Evolutionary conservation across 148 eudicot genomes (phyloP).

Genomic region (Polygonum aviculare): DNA sequence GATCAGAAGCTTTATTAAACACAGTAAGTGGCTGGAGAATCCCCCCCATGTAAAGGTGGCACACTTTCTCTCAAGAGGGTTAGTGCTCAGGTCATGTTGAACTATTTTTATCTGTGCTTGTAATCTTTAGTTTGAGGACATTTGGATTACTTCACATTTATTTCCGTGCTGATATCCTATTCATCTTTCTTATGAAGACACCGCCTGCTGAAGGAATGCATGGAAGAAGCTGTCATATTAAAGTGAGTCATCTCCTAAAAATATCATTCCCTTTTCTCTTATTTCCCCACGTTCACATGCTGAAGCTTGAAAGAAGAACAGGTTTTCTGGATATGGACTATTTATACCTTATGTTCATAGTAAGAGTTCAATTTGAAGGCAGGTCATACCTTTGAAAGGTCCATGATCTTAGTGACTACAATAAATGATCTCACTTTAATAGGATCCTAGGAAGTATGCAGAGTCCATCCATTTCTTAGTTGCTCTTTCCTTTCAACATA

Average conservation of each 20-base stretch:
- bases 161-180: neutral
- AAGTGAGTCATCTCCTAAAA: constrained; percentile 40
- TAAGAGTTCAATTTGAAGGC: neutral
- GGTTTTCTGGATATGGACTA: neutral
- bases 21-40: constrained; percentile 86
- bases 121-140: neutral
- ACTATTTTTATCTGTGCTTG: neutral
- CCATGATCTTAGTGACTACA: neutral
- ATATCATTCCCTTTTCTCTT: constrained; percentile 7
- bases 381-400: neutral
- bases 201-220: constrained; percentile 48
- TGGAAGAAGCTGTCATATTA: constrained; percentile 52
- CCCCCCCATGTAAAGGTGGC: constrained; percentile 93
- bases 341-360: neutral
- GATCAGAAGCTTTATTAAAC: constrained; percentile 82
- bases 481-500: neutral
- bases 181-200: constrained; percentile 35
- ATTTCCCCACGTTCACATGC: neutral
- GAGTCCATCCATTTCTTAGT: neutral
- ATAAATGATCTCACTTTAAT: neutral
- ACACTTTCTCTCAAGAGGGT: constrained; percentile 87
- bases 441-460: neutral
- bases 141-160: neutral
- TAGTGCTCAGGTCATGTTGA: constrained; percentile 13
- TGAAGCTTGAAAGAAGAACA: neutral